Conservation (phyloP, 805 yeast species). For the Starmerella stigmatis region DNA sequence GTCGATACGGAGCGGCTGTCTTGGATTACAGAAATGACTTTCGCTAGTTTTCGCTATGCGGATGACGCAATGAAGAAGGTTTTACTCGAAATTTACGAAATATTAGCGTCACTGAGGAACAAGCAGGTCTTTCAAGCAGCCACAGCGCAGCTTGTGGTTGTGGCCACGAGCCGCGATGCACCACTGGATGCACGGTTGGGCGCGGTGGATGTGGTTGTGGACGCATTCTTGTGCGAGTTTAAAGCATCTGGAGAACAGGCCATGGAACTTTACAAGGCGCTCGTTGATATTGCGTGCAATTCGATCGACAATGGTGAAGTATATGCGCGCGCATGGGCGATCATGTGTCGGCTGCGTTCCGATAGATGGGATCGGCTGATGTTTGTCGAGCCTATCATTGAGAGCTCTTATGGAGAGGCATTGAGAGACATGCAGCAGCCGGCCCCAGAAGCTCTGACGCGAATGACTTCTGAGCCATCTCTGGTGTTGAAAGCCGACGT, state of each 20-base stretch:
- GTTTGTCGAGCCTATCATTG: slow-evolving; percentile 21
- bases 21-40: slow-evolving; percentile 14
- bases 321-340: slow-evolving; percentile 21
- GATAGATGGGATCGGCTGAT: slow-evolving; percentile 17
- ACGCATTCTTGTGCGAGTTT: slow-evolving; percentile 11
- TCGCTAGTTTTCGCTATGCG: slow-evolving; percentile 9
- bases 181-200: neutral
- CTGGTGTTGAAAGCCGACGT: slow-evolving; percentile 24
- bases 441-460: slow-evolving; percentile 33
- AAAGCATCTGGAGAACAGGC: slow-evolving; percentile 8
- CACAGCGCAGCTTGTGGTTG: slow-evolving; percentile 10
- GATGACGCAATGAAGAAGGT: slow-evolving; percentile 11
- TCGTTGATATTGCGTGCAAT: slow-evolving; percentile 12
- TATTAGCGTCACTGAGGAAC: slow-evolving; percentile 12
- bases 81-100: slow-evolving; percentile 16
- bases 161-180: slow-evolving; percentile 1
- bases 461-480: slow-evolving; percentile 29
- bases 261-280: slow-evolving; percentile 8
- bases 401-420: slow-evolving; percentile 19
- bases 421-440: slow-evolving; percentile 30
- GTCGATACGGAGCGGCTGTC: slow-evolving; percentile 11
- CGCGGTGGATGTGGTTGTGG: slow-evolving; percentile 13
- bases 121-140: slow-evolving; percentile 9
- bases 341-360: slow-evolving; percentile 21
- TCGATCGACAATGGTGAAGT: slow-evolving; percentile 14